Percentiles rank a stretch among this genome's conserved stretches.
Conservation (phyloP, 345 rosid species). For the Salix dunnii region DNA sequence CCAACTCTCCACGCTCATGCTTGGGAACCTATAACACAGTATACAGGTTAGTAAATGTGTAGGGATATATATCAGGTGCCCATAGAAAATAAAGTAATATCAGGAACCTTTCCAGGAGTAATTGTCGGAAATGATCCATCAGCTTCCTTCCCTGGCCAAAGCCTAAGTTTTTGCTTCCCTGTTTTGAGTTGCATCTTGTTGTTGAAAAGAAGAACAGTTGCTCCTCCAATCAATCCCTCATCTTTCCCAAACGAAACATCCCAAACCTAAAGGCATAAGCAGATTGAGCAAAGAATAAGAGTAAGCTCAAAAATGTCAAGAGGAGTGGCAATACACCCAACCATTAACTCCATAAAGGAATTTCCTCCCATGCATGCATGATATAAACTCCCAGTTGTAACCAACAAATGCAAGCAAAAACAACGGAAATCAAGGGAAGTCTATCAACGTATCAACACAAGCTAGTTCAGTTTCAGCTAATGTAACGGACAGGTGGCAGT, state of each 20-base stretch:
- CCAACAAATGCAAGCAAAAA: background rate
- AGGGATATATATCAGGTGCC: conserved; percentile 1
- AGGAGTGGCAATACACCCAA: background rate
- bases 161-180: conserved; percentile 93
- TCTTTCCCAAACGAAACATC: conserved; percentile 86
- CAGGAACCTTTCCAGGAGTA: conserved; percentile 93
- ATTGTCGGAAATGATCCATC: conserved; percentile 81
- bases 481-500: background rate
- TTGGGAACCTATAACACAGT: conserved; percentile 66
- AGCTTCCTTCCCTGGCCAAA: conserved; percentile 85
- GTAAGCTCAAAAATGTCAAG: conserved; percentile 3
- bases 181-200: conserved; percentile 86
- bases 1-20: conserved; percentile 90
- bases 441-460: background rate
- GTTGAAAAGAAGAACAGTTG: conserved; percentile 84
- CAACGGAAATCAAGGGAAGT: background rate
- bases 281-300: conserved; percentile 8
- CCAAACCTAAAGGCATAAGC: conserved; percentile 57
- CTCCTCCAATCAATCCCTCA: conserved; percentile 89
- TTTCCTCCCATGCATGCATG: background rate
- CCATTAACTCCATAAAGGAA: background rate
- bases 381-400: conserved; percentile 2
- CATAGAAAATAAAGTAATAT: conserved; percentile 6
- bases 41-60: background rate
- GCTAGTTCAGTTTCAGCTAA: background rate